Evolutionary conservation across 75 land plant species (phyloP).

Genomic region (Azolla pinnata): DNA sequence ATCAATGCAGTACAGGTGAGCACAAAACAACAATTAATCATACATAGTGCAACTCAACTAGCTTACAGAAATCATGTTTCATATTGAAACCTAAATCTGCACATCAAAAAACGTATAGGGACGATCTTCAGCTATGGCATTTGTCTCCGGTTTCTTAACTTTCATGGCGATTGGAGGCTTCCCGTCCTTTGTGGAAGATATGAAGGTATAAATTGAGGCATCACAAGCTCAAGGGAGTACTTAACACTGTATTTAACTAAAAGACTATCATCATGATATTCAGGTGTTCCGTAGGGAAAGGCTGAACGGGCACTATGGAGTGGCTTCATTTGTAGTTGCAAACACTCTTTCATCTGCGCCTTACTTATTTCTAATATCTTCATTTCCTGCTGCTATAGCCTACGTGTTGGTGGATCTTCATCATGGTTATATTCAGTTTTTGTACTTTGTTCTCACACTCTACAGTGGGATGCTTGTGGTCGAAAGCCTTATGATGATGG

Average conservation of each 20-base stretch:
- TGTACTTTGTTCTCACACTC: slow-evolving; percentile 35
- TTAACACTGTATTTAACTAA: too few species aligned
- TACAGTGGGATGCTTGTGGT: slow-evolving; percentile 42
- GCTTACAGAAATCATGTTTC: too few species aligned
- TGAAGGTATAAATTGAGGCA: too few species aligned
- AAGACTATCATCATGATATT: too few species aligned
- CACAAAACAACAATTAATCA: too few species aligned
- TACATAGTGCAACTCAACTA: too few species aligned
- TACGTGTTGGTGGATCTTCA: slow-evolving; percentile 53
- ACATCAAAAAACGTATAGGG: too few species aligned
- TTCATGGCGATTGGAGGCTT: slow-evolving; percentile 29
- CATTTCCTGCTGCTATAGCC: slow-evolving; percentile 39
- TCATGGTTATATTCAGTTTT: slow-evolving; percentile 22
- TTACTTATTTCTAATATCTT: slow-evolving; percentile 35
- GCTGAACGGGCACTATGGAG: slow-evolving; percentile 67
- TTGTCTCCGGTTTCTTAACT: slow-evolving; percentile 19
- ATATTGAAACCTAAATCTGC: too few species aligned
- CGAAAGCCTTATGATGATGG: slow-evolving; percentile 73
- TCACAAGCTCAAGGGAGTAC: too few species aligned
- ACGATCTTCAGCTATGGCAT: slow-evolving; percentile 13
- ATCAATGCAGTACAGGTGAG: slow-evolving; percentile 21
- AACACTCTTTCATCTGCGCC: slow-evolving; percentile 58
- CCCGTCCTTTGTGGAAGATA: slow-evolving; percentile 27
- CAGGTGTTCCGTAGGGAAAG: slow-evolving; percentile 64
- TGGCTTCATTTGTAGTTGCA: slow-evolving; percentile 31